Conservation (phyloP, 1,139 yeast species). For the Wickerhamomyces sp. region DNA sequence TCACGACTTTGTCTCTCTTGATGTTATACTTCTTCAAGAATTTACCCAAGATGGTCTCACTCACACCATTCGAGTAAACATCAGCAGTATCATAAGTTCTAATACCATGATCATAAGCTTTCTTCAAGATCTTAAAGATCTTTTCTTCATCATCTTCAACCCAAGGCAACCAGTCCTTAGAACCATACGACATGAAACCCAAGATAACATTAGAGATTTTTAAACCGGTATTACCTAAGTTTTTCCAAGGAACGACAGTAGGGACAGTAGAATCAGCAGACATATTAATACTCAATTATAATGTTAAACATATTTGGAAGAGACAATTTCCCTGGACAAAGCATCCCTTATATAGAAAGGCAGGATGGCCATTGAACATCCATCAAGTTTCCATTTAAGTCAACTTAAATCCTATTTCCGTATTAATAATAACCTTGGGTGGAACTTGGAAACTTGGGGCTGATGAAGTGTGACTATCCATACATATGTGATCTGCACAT, state of each 20-base stretch:
- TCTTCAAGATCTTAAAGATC: slow-evolving; percentile 36
- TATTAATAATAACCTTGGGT: too few species aligned
- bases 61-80: slow-evolving; percentile 36
- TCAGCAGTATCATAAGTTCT: slow-evolving; percentile 53
- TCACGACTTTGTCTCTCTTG: slow-evolving; percentile 39
- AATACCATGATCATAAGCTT: slow-evolving; percentile 44
- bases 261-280: too few species aligned
- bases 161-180: slow-evolving; percentile 43
- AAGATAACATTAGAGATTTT: slow-evolving; percentile 45
- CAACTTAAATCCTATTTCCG: too few species aligned
- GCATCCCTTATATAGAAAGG: too few species aligned
- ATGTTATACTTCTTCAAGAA: slow-evolving; percentile 38
- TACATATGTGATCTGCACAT: too few species aligned
- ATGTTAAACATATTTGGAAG: too few species aligned
- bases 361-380: too few species aligned
- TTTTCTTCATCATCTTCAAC: slow-evolving; percentile 38
- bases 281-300: too few species aligned
- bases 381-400: too few species aligned
- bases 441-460: too few species aligned
- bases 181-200: slow-evolving; percentile 54
- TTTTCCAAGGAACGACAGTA: slow-evolving; percentile 10
- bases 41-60: slow-evolving; percentile 38
- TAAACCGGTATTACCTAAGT: slow-evolving; percentile 38
- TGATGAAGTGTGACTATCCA: too few species aligned
- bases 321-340: too few species aligned